phyloP scores from a whole-genome alignment of 345 rosid genomes.

The Brassica carinata region DNA sequence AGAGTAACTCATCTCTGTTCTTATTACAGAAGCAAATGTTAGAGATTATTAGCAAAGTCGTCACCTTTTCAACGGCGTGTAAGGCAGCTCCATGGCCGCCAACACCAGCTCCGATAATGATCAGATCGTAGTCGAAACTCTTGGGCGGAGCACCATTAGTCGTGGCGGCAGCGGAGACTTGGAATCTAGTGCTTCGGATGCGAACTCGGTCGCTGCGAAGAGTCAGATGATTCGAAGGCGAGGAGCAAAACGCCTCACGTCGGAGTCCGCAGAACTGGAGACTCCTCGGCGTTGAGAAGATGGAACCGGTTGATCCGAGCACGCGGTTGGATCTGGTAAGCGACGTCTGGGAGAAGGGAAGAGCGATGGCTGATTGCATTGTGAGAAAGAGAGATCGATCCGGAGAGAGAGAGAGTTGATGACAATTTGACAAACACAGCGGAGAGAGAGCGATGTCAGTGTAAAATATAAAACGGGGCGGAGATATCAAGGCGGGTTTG shows the following conservation, averaged over 20 bases:
- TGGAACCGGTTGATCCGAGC: conserved; percentile 31
- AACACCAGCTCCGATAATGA: conserved; percentile 95
- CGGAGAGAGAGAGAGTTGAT: neutral
- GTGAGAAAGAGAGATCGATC: conserved; percentile 2
- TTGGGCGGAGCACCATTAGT: conserved; percentile 64
- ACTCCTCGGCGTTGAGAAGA: conserved; percentile 48
- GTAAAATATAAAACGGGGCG: neutral
- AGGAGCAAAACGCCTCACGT: conserved; percentile 57
- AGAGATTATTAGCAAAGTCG: too few species aligned
- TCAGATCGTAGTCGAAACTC: conserved; percentile 85
- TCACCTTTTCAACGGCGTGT: conserved; percentile 90
- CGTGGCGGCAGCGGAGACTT: conserved; percentile 46
- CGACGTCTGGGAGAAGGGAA: conserved; percentile 50
- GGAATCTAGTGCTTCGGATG: conserved; percentile 11
- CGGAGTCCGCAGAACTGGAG: conserved; percentile 86
- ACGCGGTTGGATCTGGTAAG: conserved; percentile 43
- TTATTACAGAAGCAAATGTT: neutral
- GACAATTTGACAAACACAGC: conserved; percentile 21
- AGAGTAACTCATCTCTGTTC: neutral
- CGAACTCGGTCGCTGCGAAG: conserved; percentile 19
- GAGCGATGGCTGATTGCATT: conserved; percentile 66
- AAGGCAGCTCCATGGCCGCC: conserved; percentile 98
- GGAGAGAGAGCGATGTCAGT: conserved; percentile 13
- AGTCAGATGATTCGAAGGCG: conserved; percentile 24
- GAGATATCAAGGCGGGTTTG: neutral